Evolutionary conservation across 768 basidiomycete genomes (phyloP).

Genomic region (Mycena epipterygia): DNA sequence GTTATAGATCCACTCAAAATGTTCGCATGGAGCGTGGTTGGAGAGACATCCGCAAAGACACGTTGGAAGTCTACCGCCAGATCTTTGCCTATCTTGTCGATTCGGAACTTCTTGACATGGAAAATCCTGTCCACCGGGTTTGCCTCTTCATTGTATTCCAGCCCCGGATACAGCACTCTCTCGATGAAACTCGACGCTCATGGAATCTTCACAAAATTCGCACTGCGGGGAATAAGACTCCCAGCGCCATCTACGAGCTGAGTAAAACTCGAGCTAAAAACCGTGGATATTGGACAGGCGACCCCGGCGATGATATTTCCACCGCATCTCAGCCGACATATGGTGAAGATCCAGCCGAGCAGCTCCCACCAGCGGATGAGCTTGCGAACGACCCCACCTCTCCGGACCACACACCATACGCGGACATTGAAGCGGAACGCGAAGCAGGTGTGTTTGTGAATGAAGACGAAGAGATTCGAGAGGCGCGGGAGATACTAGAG

Average conservation of each 20-base stretch:
- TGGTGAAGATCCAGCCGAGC: neutral
- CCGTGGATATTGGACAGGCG: slow-evolving; percentile 1
- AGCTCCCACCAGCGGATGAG: neutral
- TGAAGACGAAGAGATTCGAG: slow-evolving; percentile 2
- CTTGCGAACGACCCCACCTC: neutral
- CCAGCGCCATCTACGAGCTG: neutral
- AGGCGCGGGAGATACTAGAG: neutral
- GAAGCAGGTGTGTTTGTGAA: neutral
- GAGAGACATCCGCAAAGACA: slow-evolving; percentile 45
- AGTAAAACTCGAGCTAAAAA: neutral
- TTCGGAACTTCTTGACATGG: slow-evolving; percentile 42
- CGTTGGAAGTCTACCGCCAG: slow-evolving; percentile 44
- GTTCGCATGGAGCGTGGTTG: slow-evolving; percentile 45
- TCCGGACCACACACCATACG: neutral
- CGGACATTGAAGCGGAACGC: neutral
- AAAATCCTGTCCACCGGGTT: slow-evolving; percentile 32
- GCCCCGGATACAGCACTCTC: slow-evolving; percentile 43
- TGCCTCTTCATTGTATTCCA: slow-evolving; percentile 45
- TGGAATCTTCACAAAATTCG: slow-evolving; percentile 45
- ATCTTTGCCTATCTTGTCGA: slow-evolving; percentile 46
- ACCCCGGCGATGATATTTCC: neutral
- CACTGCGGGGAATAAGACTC: neutral
- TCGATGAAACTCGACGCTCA: slow-evolving; percentile 37
- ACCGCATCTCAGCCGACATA: neutral
- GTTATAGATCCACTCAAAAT: slow-evolving; percentile 44